These are phyloP conservation scores for Butyriboletus loyo DNA, from an alignment of 768 basidiomycete genomes.

Conservation along the genomic window DNA sequence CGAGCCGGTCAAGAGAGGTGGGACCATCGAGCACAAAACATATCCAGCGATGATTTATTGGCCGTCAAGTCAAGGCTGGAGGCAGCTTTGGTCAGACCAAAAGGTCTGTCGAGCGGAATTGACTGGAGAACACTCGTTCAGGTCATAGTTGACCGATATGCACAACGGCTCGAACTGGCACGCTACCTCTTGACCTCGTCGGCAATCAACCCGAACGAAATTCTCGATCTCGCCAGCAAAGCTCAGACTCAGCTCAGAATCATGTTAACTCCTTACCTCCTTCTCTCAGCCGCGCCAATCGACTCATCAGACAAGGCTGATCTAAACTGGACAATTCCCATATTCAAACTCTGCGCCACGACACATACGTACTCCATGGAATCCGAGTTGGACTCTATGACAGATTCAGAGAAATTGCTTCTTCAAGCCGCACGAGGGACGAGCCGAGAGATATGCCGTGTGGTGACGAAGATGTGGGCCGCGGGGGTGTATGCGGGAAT, in stretches of 20 bases:
- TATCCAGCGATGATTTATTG: conserved; percentile 25
- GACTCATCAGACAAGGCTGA: not conserved
- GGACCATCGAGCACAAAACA: conserved; percentile 30
- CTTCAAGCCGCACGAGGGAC: conserved; percentile 32
- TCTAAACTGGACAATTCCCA: conserved; percentile 28
- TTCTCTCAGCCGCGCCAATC: conserved; percentile 9
- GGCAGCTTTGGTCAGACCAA: conserved; percentile 7
- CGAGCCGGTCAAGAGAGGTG: conserved; percentile 26
- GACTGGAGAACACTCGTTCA: conserved; percentile 35
- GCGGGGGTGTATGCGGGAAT: no score
- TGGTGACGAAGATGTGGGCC: conserved; percentile 39
- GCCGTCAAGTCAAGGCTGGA: conserved; percentile 7
- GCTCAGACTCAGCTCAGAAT: conserved; percentile 20
- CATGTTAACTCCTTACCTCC: conserved; percentile 31
- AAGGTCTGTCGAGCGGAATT: conserved; percentile 23
- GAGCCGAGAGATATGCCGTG: conserved; percentile 44
- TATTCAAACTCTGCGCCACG: conserved; percentile 30
- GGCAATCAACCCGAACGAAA: not conserved
- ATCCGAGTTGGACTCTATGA: not conserved
- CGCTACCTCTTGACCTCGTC: conserved; percentile 20
- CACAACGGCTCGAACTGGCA: conserved; percentile 28
- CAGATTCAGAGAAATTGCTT: conserved; percentile 10
- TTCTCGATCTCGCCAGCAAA: conserved; percentile 7
- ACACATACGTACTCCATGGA: conserved; percentile 21
- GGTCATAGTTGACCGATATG: conserved; percentile 31